Percentiles rank a stretch among this genome's conserved stretches.
These are phyloP conservation scores for Pseudevernia furfuracea DNA, from an alignment of 495 filamentous ascomycete genomes.

Conservation along the genomic window DNA sequence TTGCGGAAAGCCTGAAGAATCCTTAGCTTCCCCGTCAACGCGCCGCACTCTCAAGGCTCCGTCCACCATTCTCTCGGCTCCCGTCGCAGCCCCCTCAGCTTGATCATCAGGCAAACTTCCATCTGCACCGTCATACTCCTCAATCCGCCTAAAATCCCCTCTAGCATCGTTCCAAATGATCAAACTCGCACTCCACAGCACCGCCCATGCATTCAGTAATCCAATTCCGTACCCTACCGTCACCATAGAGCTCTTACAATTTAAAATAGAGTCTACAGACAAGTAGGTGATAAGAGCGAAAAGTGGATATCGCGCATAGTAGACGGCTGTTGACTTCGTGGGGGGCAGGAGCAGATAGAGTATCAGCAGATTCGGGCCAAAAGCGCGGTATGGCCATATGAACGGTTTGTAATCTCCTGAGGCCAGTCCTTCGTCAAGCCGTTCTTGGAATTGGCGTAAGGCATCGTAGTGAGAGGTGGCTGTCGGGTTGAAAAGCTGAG, in stretches of 20 bases:
- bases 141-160: conserved; percentile 58
- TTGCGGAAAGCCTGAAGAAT: background rate
- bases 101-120: background rate
- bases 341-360: conserved; percentile 56
- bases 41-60: conserved; percentile 1
- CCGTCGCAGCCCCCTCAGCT: conserved; percentile 3
- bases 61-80: background rate
- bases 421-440: conserved; percentile 24
- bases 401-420: conserved; percentile 45
- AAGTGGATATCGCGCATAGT: conserved; percentile 45
- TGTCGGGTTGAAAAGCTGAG: background rate
- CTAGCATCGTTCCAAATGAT: conserved; percentile 60
- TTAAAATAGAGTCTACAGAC: conserved; percentile 35
- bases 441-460: conserved; percentile 7
- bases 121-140: conserved; percentile 31
- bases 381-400: conserved; percentile 46
- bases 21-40: conserved; percentile 1
- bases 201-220: conserved; percentile 55
- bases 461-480: conserved; percentile 12
- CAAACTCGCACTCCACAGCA: conserved; percentile 55
- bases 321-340: conserved; percentile 39
- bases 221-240: conserved; percentile 63
- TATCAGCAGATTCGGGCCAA: conserved; percentile 43
- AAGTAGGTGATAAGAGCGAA: conserved; percentile 45
- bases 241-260: conserved; percentile 47